Percentiles rank a stretch among this genome's conserved stretches.
These are phyloP conservation scores for Phytophthora sp. DNA, from an alignment of 352 stramenopile genomes.

Conservation along the genomic window DNA sequence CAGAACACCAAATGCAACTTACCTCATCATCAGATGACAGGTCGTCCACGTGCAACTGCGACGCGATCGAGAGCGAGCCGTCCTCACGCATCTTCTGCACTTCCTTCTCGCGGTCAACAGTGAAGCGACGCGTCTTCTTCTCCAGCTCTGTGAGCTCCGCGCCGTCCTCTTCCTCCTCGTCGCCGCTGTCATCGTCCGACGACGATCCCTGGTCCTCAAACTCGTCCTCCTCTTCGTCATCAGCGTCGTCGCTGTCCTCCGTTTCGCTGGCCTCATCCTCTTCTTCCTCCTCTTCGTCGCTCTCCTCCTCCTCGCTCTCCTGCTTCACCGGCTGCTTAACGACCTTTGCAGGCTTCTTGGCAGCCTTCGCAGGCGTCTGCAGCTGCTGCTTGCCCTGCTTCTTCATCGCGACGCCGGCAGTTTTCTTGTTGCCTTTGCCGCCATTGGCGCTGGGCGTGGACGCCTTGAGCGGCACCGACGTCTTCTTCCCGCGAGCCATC, in stretches of 20 bases:
- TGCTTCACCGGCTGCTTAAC: constrained; percentile 26
- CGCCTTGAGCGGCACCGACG: constrained; percentile 39
- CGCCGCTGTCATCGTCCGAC: constrained; percentile 69
- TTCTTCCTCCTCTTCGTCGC: constrained; percentile 37
- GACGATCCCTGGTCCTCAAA: constrained; percentile 90
- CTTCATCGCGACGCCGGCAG: constrained; percentile 23
- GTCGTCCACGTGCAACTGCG: constrained; percentile 97
- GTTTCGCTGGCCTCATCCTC: constrained; percentile 52
- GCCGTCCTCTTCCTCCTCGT: constrained; percentile 77
- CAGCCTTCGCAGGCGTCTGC: background rate
- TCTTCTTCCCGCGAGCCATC: constrained; percentile 53
- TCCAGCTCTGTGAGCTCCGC: constrained; percentile 80
- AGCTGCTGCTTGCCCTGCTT: constrained; percentile 35
- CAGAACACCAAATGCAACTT: background rate
- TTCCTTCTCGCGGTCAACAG: constrained; percentile 75
- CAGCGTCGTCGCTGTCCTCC: constrained; percentile 73
- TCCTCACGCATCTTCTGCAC: constrained; percentile 87
- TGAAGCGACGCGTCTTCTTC: constrained; percentile 78
- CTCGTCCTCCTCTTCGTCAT: constrained; percentile 66
- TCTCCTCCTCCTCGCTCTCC: constrained; percentile 19
- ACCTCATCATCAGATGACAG: constrained; percentile 98
- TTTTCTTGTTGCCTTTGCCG: constrained; percentile 33
- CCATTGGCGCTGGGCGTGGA: constrained; percentile 31
- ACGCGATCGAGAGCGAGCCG: constrained; percentile 80
- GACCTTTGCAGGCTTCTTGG: constrained; percentile 25